These are phyloP conservation scores for Coprinopsis marcescibilis DNA, from an alignment of 768 basidiomycete species.

Conservation along the genomic window DNA sequence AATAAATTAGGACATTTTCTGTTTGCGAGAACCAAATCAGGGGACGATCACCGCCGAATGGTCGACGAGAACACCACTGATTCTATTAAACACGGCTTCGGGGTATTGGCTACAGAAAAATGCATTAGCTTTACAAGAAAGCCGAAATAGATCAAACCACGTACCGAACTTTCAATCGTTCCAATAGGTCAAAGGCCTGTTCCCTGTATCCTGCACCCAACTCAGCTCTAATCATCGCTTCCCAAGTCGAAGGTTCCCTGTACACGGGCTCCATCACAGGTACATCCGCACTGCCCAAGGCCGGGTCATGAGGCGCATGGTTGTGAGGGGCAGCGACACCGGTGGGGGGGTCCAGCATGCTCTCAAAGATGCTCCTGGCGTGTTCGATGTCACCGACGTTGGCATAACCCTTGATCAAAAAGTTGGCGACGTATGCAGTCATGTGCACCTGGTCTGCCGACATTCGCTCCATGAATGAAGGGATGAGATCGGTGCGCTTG, in stretches of 20 bases:
- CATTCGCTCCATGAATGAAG: slow-evolving; percentile 60
- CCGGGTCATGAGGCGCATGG: slow-evolving; percentile 65
- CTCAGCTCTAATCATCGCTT: slow-evolving; percentile 92
- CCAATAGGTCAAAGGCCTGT: slow-evolving; percentile 61
- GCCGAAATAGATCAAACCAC: slow-evolving; percentile 16
- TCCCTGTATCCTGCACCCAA: slow-evolving; percentile 71
- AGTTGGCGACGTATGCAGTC: slow-evolving; percentile 94
- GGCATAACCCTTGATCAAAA: slow-evolving; percentile 69
- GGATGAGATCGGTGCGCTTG: slow-evolving; percentile 73
- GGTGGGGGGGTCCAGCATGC: slow-evolving; percentile 69
- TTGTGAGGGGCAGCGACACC: slow-evolving; percentile 89
- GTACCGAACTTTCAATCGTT: slow-evolving; percentile 67
- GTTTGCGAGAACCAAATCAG: neutral
- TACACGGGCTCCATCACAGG: slow-evolving; percentile 58
- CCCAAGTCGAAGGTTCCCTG: slow-evolving; percentile 93
- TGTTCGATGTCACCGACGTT: slow-evolving; percentile 62
- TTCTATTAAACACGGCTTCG: slow-evolving; percentile 71
- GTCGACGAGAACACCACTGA: slow-evolving; percentile 76
- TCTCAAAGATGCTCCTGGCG: slow-evolving; percentile 76
- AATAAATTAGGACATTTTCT: neutral
- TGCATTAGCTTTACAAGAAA: slow-evolving; percentile 9
- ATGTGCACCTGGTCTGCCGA: slow-evolving; percentile 61
- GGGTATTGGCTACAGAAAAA: slow-evolving; percentile 55
- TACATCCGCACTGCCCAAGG: slow-evolving; percentile 23
- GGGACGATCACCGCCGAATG: slow-evolving; percentile 30